Conservation (phyloP, 208 protist genomes). For the Leishmania gerbilli region DNA sequence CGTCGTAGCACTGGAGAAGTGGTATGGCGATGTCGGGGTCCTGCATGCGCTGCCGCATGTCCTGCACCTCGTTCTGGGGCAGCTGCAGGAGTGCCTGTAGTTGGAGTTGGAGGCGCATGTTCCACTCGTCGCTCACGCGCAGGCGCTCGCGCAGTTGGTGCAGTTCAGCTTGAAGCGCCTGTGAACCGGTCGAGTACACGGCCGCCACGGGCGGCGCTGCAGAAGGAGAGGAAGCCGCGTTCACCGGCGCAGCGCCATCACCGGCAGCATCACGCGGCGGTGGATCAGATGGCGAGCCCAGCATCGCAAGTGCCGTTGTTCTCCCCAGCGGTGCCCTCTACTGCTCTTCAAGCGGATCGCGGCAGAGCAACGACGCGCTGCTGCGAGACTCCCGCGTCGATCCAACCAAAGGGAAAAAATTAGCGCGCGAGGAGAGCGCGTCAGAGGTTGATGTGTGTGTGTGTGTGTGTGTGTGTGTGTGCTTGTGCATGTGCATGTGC, state of each 20-base stretch:
- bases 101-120: conserved; percentile 69
- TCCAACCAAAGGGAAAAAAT: neutral
- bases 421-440: neutral
- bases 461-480: neutral
- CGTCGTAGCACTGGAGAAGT: conserved; percentile 87
- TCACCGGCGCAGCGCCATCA: neutral
- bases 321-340: neutral
- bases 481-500: neutral
- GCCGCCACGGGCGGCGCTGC: neutral
- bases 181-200: neutral
- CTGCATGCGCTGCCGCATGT: conserved; percentile 69
- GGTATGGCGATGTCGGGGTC: conserved; percentile 85
- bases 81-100: conserved; percentile 78
- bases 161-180: conserved; percentile 39
- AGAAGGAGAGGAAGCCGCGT: neutral
- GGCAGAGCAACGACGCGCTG: neutral
- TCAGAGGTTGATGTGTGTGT: neutral
- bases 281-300: neutral
- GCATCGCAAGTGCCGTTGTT: neutral
- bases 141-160: conserved; percentile 62
- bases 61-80: conserved; percentile 57
- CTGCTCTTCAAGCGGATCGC: neutral
- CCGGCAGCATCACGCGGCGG: neutral
- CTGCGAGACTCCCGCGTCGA: neutral
- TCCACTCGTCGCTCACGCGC: conserved; percentile 79